phyloP scores from a whole-genome alignment of 2,329 filamentous ascomycete species.

The Aspergillus versicolor region DNA sequence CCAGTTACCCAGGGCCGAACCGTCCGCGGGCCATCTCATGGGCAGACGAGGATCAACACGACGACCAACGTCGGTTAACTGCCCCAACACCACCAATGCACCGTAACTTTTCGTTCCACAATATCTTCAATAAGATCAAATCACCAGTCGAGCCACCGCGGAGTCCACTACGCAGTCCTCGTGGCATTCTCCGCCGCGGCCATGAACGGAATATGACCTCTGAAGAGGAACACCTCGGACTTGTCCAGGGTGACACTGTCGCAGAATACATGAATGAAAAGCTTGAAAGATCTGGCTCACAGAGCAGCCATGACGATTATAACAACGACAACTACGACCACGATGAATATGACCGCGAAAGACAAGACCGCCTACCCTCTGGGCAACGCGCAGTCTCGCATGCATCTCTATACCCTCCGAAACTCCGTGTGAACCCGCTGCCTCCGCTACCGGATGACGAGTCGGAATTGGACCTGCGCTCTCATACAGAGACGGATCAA shows the following conservation, averaged over 20 bases:
- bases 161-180: constrained; percentile 27
- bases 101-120: constrained; percentile 90
- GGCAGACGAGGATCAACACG: constrained; percentile 32
- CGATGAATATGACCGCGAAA: background rate
- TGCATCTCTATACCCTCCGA: constrained; percentile 16
- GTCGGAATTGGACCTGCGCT: constrained; percentile 12
- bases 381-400: constrained; percentile 15
- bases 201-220: constrained; percentile 55
- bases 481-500: background rate
- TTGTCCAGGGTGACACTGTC: constrained; percentile 71
- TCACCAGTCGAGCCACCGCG: constrained; percentile 15
- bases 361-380: background rate
- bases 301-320: constrained; percentile 17
- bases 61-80: constrained; percentile 16
- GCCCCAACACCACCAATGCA: constrained; percentile 42
- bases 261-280: constrained; percentile 31
- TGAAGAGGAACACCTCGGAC: constrained; percentile 78
- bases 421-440: constrained; percentile 31
- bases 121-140: constrained; percentile 65
- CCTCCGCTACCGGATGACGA: constrained; percentile 33
- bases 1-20: constrained; percentile 34
- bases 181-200: constrained; percentile 43
- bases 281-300: constrained; percentile 24
- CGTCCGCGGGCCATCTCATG: constrained; percentile 41
- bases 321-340: background rate